phyloP scores from a whole-genome alignment of 495 filamentous ascomycete species.

The Penicillium pancosmium region DNA sequence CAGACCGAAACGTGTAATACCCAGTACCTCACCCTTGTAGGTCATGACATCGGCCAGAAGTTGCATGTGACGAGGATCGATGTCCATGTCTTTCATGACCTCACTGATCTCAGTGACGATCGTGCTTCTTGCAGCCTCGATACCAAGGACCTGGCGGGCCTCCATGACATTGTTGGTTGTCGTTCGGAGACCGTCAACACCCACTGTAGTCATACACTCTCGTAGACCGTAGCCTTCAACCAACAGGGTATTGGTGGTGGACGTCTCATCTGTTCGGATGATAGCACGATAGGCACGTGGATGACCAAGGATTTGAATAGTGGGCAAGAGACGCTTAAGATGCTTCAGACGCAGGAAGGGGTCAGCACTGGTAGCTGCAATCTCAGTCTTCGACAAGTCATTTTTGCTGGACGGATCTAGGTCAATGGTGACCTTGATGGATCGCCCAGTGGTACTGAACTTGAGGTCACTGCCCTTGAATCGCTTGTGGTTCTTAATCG shows the following conservation, averaged over 20 bases:
- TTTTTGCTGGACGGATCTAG: conserved; percentile 57
- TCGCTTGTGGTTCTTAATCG: conserved; percentile 77
- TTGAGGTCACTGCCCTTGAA: conserved; percentile 66
- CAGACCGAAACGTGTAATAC: conserved; percentile 94
- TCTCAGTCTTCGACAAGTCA: conserved; percentile 56
- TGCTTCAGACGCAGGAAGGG: conserved; percentile 80
- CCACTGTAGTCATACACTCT: conserved; percentile 88
- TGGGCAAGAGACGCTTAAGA: conserved; percentile 78
- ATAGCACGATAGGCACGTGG: conserved; percentile 84
- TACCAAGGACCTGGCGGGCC: conserved; percentile 87
- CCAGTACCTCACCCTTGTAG: conserved; percentile 96
- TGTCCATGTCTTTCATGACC: conserved; percentile 92
- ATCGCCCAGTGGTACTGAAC: conserved; percentile 48
- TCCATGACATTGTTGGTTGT: conserved; percentile 91
- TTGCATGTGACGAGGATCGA: conserved; percentile 98
- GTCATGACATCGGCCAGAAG: conserved; percentile 99
- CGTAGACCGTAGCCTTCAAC: conserved; percentile 94
- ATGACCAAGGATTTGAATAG: conserved; percentile 82
- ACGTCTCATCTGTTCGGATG: conserved; percentile 73
- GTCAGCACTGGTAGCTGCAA: conserved; percentile 60
- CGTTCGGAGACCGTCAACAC: conserved; percentile 73
- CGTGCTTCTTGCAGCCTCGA: conserved; percentile 87
- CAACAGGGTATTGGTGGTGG: conserved; percentile 65
- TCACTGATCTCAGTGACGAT: conserved; percentile 77
- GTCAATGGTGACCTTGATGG: conserved; percentile 60